A percentile compares a stretch with the other conserved stretches of the same genome.
Conservation (phyloP, 257 asterid species). For the Fraxinus anomala region DNA sequence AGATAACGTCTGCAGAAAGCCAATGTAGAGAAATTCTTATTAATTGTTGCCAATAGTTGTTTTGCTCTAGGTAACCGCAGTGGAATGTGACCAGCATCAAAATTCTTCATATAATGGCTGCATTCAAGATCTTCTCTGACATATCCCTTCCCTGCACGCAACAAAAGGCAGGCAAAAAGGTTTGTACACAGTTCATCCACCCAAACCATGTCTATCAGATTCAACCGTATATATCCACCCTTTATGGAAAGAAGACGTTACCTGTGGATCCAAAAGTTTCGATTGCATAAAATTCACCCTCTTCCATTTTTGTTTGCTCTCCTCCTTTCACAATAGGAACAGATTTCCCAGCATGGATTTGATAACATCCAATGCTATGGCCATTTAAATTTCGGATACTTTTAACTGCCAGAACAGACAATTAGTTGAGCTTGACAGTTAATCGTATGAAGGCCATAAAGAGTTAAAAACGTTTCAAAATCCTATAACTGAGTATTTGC, state of each 20-base stretch:
- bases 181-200: not conserved
- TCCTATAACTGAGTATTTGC: not conserved
- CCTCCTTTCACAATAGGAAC: constrained; percentile 99
- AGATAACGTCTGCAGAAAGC: constrained; percentile 95
- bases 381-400: constrained; percentile 94
- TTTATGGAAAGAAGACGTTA: constrained; percentile 22
- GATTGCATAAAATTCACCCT: constrained; percentile 97
- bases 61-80: constrained; percentile 91
- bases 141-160: constrained; percentile 74
- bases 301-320: constrained; percentile 97
- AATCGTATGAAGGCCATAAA: not conserved
- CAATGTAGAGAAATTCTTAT: constrained; percentile 85
- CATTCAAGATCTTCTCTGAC: constrained; percentile 97
- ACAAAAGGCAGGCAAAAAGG: constrained; percentile 11
- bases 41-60: constrained; percentile 83
- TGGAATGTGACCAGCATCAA: constrained; percentile 89
- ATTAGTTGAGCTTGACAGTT: not conserved
- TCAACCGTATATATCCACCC: not conserved
- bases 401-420: constrained; percentile 63
- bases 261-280: constrained; percentile 99
- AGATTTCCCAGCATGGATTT: constrained; percentile 98
- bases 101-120: constrained; percentile 98
- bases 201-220: not conserved
- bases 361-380: constrained; percentile 87
- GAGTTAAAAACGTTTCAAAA: not conserved